A percentile compares a stretch with the other conserved stretches of the same genome.
Evolutionary conservation across 2,329 filamentous ascomycete species (phyloP).

Genomic region (Calonectria pseudoturangicola): DNA sequence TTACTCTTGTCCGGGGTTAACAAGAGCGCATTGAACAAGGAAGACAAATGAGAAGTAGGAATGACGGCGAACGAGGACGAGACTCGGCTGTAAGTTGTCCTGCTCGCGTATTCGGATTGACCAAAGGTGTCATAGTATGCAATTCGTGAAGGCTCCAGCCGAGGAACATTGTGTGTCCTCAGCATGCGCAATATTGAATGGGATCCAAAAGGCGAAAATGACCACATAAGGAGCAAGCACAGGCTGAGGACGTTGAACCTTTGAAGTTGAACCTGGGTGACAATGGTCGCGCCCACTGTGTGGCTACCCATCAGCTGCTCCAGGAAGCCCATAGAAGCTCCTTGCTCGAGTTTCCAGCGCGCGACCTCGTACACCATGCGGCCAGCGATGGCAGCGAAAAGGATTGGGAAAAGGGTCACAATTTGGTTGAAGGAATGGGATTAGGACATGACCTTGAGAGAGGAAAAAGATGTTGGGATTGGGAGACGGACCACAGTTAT

Average conservation of each 20-base stretch:
- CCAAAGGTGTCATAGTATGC: background rate
- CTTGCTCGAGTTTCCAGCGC: constrained; percentile 40
- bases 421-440: background rate
- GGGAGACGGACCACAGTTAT: background rate
- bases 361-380: constrained; percentile 37
- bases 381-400: constrained; percentile 41
- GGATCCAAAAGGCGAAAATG: constrained; percentile 32
- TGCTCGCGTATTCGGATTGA: background rate
- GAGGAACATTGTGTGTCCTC: background rate
- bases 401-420: constrained; percentile 38
- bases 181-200: constrained; percentile 31
- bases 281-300: constrained; percentile 34
- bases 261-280: constrained; percentile 34
- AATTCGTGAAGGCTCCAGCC: background rate
- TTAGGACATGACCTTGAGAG: background rate
- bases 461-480: background rate
- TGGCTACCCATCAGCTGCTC: constrained; percentile 43
- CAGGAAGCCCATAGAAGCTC: constrained; percentile 16
- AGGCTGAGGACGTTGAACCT: constrained; percentile 19
- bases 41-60: background rate
- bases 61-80: too few relatives aligned
- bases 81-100: too few relatives aligned
- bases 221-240: constrained; percentile 25
- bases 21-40: constrained; percentile 16
- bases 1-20: background rate